These are phyloP conservation scores for Chaetomium globosum DNA, from an alignment of 2,329 filamentous ascomycete genomes.

Conservation along the genomic window DNA sequence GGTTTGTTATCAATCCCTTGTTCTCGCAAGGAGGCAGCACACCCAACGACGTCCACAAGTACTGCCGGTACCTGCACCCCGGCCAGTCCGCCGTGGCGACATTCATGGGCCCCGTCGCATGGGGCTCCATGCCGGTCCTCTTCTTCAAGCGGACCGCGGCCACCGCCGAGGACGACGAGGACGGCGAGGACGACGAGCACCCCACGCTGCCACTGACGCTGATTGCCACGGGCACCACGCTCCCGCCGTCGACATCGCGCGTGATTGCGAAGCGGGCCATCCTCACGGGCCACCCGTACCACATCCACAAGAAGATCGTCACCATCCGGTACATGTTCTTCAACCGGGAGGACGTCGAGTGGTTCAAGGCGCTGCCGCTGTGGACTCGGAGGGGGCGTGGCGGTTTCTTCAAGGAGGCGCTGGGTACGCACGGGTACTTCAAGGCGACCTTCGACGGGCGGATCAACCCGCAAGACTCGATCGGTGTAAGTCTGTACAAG, in stretches of 20 bases:
- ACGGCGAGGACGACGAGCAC: slow-evolving; percentile 45
- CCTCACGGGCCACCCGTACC: slow-evolving; percentile 93
- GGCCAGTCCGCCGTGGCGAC: slow-evolving; percentile 86
- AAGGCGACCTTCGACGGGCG: slow-evolving; percentile 96
- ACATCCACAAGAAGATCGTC: slow-evolving; percentile 97
- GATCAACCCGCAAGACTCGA: slow-evolving; percentile 92
- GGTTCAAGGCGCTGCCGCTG: slow-evolving; percentile 95
- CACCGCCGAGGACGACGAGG: slow-evolving; percentile 44
- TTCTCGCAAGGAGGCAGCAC: slow-evolving; percentile 90
- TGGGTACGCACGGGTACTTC: slow-evolving; percentile 99
- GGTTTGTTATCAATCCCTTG: slow-evolving; percentile 84
- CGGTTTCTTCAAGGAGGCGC: slow-evolving; percentile 88
- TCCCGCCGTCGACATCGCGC: slow-evolving; percentile 73
- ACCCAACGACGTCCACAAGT: slow-evolving; percentile 97
- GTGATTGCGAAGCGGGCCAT: slow-evolving; percentile 93
- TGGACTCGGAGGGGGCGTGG: slow-evolving; percentile 90
- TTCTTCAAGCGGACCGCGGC: slow-evolving; percentile 72
- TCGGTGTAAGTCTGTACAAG: slow-evolving; percentile 89
- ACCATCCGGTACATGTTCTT: slow-evolving; percentile 99
- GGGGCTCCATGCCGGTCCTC: slow-evolving; percentile 87
- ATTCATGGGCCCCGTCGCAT: slow-evolving; percentile 87
- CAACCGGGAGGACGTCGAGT: slow-evolving; percentile 89
- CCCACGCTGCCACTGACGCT: slow-evolving; percentile 64
- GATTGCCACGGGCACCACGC: slow-evolving; percentile 82
- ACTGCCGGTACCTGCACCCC: slow-evolving; percentile 86